phyloP scores from a whole-genome alignment of 225 moss, liverwort and hornwort genomes.

The Polytrichum commune region DNA sequence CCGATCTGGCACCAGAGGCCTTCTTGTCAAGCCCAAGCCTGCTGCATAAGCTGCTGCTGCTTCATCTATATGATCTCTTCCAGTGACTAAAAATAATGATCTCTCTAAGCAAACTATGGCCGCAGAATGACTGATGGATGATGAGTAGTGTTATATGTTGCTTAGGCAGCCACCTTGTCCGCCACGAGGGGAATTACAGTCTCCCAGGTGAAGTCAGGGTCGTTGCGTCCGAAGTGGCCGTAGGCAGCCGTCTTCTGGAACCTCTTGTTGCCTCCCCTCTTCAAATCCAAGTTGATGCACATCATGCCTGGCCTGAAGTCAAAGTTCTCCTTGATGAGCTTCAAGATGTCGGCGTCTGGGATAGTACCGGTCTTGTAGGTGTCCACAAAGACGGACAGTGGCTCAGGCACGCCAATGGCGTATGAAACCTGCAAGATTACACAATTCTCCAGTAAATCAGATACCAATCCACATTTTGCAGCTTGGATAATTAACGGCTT shows the following conservation, averaged over 20 bases:
- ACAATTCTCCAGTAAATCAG: neutral
- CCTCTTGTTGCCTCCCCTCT: slow-evolving; percentile 59
- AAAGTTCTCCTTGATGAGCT: slow-evolving; percentile 49
- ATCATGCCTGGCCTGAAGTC: slow-evolving; percentile 77
- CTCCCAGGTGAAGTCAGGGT: slow-evolving; percentile 67
- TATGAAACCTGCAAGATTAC: slow-evolving; percentile 51
- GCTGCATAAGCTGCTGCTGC: no score
- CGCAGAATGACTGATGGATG: no score
- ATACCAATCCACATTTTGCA: neutral
- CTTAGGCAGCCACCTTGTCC: neutral
- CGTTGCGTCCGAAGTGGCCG: slow-evolving; percentile 55
- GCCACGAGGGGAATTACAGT: slow-evolving; percentile 36
- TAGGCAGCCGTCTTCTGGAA: slow-evolving; percentile 68
- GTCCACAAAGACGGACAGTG: slow-evolving; percentile 63
- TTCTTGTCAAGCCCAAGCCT: no score
- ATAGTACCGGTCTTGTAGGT: slow-evolving; percentile 54
- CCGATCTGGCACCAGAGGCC: no score
- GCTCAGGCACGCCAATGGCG: slow-evolving; percentile 56
- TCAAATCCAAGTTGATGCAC: slow-evolving; percentile 57
- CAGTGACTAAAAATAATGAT: no score
- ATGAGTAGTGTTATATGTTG: no score
- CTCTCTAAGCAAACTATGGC: no score
- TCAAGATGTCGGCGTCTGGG: slow-evolving; percentile 46
- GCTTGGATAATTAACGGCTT: neutral
- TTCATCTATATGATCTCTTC: no score